Percentiles rank a stretch among this genome's conserved stretches.
Conservation (phyloP, 1,139 yeast species). For the Geotrichum reessii region DNA sequence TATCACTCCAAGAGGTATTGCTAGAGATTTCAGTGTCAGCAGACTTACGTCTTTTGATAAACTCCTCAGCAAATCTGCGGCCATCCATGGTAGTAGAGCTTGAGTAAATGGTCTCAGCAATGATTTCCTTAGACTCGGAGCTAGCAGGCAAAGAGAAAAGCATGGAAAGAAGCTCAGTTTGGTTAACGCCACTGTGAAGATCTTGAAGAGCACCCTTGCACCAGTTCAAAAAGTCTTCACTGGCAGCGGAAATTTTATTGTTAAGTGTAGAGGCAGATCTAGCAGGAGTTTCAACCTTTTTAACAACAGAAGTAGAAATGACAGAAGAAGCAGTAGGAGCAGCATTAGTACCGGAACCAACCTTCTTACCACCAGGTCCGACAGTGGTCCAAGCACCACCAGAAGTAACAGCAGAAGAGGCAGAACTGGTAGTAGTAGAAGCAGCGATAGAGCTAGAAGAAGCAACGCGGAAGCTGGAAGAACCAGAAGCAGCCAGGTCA, state of each 20-base stretch:
- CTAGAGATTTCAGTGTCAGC: constrained; percentile 46
- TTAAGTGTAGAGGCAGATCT: constrained; percentile 33
- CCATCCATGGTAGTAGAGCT: constrained; percentile 94
- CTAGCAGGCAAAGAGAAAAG: constrained; percentile 72
- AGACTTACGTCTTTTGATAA: constrained; percentile 65
- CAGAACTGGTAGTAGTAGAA: constrained; percentile 24
- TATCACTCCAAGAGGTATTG: constrained; percentile 43
- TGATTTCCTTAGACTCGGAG: constrained; percentile 71
- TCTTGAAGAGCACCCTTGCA: constrained; percentile 66
- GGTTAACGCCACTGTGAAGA: constrained; percentile 62
- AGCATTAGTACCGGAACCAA: constrained; percentile 24
- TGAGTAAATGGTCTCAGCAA: constrained; percentile 87
- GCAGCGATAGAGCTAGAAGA: constrained; percentile 24
- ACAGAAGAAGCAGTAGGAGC: constrained; percentile 28
- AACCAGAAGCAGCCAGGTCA: constrained; percentile 18
- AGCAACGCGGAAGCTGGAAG: constrained; percentile 10
- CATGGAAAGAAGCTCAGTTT: constrained; percentile 64
- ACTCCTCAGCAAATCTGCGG: constrained; percentile 86
- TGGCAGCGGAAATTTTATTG: constrained; percentile 27
- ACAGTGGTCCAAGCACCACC: constrained; percentile 39
- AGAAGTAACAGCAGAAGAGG: constrained; percentile 22
- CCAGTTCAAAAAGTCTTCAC: constrained; percentile 74
- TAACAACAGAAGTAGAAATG: constrained; percentile 17
- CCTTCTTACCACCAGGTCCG: constrained; percentile 33
- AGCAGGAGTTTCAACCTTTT: constrained; percentile 38